Base-by-base conservation (phyloP, 768 basidiomycete genomes). In the Hysterangium stoloniferum region DNA sequence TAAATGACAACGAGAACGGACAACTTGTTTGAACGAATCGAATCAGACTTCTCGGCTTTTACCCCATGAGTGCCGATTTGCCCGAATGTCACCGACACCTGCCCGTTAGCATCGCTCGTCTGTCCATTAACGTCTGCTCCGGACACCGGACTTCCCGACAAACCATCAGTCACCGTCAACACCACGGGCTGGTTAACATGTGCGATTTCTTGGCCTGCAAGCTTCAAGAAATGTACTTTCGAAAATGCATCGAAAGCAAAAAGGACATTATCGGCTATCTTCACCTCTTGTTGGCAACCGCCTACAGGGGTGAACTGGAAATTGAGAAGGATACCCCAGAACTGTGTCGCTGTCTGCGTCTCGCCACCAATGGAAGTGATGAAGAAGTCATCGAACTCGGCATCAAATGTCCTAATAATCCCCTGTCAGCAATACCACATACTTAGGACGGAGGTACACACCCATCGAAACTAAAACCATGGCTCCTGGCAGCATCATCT, bases 351-450 rank as follows among this genome's bases (percentile, higher is more conserved):
- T 0, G 66, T 67, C 42, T 69, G 56, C 0, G 60, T 49, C 41
- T 59, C 58, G 5, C 60, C 59, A 2, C 44, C 69, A 45, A 74
- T 73, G 31, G 59, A 55, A 13, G 67, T 68, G 56, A 75, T 66
- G 56, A 72, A 63, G 52, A 64, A 71, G 59, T 74, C 74, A 55
- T 74, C 72, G 40, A 69, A 72, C 31, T 67, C 50, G 1, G 61
- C 24, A 43, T 51, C 60, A 52, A 64, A 72, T 3, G 63, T 62
- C 17, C 71, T 71, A 35, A 17, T 27, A 19, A 15, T 3, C 11
- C 15, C 27, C 28, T 11, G n/a, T 27, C 19, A 44, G 6, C 25
- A 20, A 31, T 22, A 17, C 7, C 2, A 52, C 31, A 47, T 13
- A 20, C 12, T 6, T 36, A 25, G 35, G 4, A 9, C 7, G n/a